Percentiles rank a stretch among this genome's conserved stretches.
Conservation (phyloP, 345 rosid species). For the Syzygium grande region DNA sequence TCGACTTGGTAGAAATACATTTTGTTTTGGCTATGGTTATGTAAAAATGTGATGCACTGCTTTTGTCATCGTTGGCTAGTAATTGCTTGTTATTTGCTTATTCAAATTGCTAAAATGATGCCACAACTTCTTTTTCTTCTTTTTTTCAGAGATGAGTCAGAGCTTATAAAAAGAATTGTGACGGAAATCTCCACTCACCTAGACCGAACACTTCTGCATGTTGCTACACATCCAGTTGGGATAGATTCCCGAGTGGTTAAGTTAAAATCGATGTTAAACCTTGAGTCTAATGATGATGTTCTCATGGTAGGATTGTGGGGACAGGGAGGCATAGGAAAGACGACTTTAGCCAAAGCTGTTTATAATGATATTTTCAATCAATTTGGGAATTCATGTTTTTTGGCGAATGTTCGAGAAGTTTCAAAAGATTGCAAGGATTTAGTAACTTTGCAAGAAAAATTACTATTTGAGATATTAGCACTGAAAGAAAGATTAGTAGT, state of each 20-base stretch:
- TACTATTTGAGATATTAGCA: not conserved
- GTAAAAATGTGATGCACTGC: not conserved
- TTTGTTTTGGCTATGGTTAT: not conserved
- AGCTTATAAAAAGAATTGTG: not conserved
- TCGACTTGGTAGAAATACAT: not conserved
- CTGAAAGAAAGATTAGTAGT: not conserved
- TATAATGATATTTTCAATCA: not conserved
- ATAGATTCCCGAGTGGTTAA: fast-evolving
- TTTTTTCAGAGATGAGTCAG: not conserved
- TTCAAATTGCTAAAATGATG: not conserved
- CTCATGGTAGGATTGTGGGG: not conserved
- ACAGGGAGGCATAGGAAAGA: not conserved
- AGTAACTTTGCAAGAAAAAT: not conserved
- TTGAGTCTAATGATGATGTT: not conserved
- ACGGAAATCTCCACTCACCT: not conserved
- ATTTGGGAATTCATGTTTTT: not conserved
- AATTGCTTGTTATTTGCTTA: not conserved
- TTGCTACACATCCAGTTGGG: not conserved
- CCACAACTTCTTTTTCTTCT: not conserved
- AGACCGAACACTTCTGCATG: not conserved
- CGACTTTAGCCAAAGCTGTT: not conserved
- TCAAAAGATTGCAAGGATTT: not conserved
- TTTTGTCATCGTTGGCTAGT: not conserved
- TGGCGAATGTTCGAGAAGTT: not conserved
- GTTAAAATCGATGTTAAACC: not conserved